These are phyloP conservation scores for Eutypella sp. DNA, from an alignment of 2,329 filamentous ascomycete species.

Conservation along the genomic window DNA sequence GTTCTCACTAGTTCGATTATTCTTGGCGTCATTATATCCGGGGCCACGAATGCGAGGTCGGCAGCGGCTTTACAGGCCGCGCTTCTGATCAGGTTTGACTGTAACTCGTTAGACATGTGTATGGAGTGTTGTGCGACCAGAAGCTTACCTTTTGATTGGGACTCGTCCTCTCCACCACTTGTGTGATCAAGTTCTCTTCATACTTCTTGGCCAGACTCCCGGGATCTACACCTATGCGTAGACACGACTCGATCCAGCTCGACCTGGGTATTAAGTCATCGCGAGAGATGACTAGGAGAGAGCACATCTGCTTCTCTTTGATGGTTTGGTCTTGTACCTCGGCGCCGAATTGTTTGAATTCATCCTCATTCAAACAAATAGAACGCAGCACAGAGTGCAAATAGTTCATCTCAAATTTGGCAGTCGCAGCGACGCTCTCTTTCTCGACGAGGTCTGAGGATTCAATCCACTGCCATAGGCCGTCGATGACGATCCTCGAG, in stretches of 20 bases:
- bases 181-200: conserved; percentile 59
- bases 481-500: conserved; percentile 60
- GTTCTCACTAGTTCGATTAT: conserved; percentile 68
- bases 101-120: conserved; percentile 9
- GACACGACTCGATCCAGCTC: conserved; percentile 85
- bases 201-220: conserved; percentile 66
- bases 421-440: conserved; percentile 63
- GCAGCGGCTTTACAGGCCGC: conserved; percentile 83
- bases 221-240: conserved; percentile 77
- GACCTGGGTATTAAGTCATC: conserved; percentile 70
- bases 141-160: conserved; percentile 28
- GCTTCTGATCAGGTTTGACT: conserved; percentile 45
- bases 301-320: conserved; percentile 67
- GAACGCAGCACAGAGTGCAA: conserved; percentile 58
- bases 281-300: conserved; percentile 72
- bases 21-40: conserved; percentile 70
- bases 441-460: conserved; percentile 67
- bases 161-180: conserved; percentile 58
- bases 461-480: conserved; percentile 76
- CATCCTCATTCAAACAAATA: conserved; percentile 57
- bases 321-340: conserved; percentile 37
- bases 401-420: conserved; percentile 60
- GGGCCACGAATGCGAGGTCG: conserved; percentile 89
- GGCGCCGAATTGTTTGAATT: conserved; percentile 37
- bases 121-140: not conserved